Evolutionary conservation across 441 rosid species (phyloP).

Genomic region (Pelargonium fulgidum): DNA sequence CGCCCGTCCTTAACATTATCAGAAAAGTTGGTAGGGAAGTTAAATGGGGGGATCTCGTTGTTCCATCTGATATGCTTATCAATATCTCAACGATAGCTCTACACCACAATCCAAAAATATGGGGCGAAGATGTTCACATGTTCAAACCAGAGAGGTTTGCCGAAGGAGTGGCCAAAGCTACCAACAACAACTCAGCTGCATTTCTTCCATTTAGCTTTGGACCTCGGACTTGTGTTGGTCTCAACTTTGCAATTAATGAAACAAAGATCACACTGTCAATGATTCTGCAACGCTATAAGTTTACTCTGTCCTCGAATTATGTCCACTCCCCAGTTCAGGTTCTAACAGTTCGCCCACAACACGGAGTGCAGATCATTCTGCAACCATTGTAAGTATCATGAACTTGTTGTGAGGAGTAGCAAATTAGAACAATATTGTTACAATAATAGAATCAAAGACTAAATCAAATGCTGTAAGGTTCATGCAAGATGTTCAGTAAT

Average conservation of each 20-base stretch:
- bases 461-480: neutral
- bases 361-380: constrained; percentile 1
- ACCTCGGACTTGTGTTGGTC: too few species aligned
- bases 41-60: neutral
- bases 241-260: too few species aligned
- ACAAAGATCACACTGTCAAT: too few species aligned
- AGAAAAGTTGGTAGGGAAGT: neutral
- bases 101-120: neutral
- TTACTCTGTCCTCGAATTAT: neutral
- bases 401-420: too few species aligned
- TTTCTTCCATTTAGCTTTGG: too few species aligned
- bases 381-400: neutral
- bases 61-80: neutral
- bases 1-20: neutral
- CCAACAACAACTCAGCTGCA: too few species aligned
- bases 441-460: too few species aligned
- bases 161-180: too few species aligned
- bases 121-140: constrained; percentile 2
- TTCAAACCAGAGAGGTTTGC: neutral
- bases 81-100: neutral
- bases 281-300: neutral
- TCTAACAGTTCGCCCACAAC: neutral
- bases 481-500: neutral
- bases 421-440: too few species aligned
- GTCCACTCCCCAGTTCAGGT: neutral